A percentile compares a stretch with the other conserved stretches of the same genome.
These are phyloP conservation scores for Verruconis gallopava DNA, from an alignment of 2,329 filamentous ascomycete genomes.

Conservation along the genomic window DNA sequence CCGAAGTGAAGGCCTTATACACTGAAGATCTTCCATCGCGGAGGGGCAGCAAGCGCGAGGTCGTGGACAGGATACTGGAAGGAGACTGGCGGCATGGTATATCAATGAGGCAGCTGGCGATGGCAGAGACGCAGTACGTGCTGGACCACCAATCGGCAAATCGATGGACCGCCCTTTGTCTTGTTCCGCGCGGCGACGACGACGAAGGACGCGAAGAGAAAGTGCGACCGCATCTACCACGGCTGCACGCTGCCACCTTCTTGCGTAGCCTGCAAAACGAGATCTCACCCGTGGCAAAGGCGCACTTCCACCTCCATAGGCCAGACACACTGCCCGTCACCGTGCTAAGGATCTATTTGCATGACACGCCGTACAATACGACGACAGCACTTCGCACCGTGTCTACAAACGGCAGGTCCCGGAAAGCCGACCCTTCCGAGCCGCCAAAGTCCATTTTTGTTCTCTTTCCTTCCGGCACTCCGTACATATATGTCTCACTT, in stretches of 20 bases:
- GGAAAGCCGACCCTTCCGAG: conserved; percentile 29
- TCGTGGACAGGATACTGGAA: conserved; percentile 43
- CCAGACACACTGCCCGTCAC: conserved; percentile 55
- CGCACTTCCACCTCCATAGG: conserved; percentile 69
- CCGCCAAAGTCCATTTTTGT: conserved; percentile 62
- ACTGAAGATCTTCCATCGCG: conserved; percentile 24
- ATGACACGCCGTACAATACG: conserved; percentile 66
- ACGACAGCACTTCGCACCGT: conserved; percentile 21
- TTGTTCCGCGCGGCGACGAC: conserved; percentile 15
- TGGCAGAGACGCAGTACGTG: conserved; percentile 40
- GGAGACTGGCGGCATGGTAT: conserved; percentile 45
- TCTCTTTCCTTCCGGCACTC: conserved; percentile 69
- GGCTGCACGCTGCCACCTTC: conserved; percentile 71
- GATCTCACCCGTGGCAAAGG: conserved; percentile 66
- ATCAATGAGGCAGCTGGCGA: conserved; percentile 42
- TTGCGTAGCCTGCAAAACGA: conserved; percentile 62
- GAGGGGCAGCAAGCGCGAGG: conserved; percentile 39
- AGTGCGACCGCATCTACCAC: conserved; percentile 37
- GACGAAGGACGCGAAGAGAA: conserved; percentile 26
- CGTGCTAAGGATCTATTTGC: conserved; percentile 63
- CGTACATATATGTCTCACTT: conserved; percentile 56
- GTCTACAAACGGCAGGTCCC: conserved; percentile 15
- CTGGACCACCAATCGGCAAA: conserved; percentile 37
- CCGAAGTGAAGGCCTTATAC: conserved; percentile 47
- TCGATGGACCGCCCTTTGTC: conserved; percentile 42